Percentiles rank a stretch among this genome's conserved stretches.
These are phyloP conservation scores for Melocanna baccifera DNA, from an alignment of 176 grass and related monocot species.

Conservation along the genomic window DNA sequence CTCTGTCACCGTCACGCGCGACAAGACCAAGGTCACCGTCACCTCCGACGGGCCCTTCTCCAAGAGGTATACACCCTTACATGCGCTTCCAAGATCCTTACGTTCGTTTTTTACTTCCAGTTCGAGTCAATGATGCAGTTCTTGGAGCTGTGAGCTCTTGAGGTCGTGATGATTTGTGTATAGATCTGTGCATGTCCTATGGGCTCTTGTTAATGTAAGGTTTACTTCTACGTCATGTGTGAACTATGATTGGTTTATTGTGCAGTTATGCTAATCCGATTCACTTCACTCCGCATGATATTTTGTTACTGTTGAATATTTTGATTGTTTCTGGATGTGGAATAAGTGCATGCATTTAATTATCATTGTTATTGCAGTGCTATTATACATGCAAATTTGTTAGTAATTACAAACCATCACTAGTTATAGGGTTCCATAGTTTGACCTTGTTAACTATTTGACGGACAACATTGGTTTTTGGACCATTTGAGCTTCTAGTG, in stretches of 20 bases:
- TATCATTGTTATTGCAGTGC: background rate
- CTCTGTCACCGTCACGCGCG: conserved; percentile 62
- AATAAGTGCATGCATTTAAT: background rate
- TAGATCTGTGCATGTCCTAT: background rate
- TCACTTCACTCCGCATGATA: background rate
- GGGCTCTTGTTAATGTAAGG: background rate
- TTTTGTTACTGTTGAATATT: background rate
- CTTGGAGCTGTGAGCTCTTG: background rate
- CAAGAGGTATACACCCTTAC: conserved; percentile 48
- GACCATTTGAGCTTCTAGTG: background rate
- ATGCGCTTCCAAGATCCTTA: background rate
- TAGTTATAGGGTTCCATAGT: background rate
- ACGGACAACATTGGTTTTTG: background rate
- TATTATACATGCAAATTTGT: background rate
- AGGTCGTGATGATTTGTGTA: background rate
- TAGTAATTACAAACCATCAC: background rate
- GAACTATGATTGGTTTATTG: background rate
- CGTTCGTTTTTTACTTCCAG: background rate
- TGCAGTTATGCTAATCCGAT: background rate
- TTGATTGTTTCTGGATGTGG: background rate
- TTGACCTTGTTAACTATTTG: background rate
- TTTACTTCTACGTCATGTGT: too few relatives aligned
- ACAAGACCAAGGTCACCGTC: conserved; percentile 81
- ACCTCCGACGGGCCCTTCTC: conserved; percentile 78
- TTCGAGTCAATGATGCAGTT: background rate